Conservation (phyloP, 768 basidiomycete species). For the Trametes cingulata region DNA sequence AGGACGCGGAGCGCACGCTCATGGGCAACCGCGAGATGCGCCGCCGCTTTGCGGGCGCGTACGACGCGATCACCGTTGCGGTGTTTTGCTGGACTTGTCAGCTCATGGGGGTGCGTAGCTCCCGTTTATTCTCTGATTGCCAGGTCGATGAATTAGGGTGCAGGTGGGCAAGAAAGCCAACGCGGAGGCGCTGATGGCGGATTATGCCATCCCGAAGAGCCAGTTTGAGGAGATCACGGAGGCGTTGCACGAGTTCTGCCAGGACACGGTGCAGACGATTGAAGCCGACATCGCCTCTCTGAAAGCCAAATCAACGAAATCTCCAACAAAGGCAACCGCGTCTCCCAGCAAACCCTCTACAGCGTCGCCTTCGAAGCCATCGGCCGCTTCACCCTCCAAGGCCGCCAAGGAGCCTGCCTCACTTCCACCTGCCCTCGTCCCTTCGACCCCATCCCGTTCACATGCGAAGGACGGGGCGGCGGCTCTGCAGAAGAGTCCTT, state of each 20-base stretch:
- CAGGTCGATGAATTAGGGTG: background rate
- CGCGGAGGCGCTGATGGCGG: background rate
- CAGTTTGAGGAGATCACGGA: conserved; percentile 23
- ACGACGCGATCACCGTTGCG: conserved; percentile 24
- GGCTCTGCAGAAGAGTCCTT: conserved; percentile 20
- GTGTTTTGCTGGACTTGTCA: conserved; percentile 32
- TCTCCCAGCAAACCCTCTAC: background rate
- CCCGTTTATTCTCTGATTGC: background rate
- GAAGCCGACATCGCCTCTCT: conserved; percentile 12
- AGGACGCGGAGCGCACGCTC: conserved; percentile 26
- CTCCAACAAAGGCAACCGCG: background rate
- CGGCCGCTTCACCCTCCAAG: background rate
- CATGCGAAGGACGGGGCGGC: background rate
- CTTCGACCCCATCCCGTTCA: conserved; percentile 6
- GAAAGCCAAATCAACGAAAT: background rate
- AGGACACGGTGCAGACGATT: conserved; percentile 12
- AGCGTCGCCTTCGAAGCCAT: background rate
- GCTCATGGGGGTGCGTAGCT: conserved; percentile 19
- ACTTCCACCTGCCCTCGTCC: background rate
- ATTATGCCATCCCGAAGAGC: conserved; percentile 11
- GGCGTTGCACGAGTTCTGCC: conserved; percentile 18
- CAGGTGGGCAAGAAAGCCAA: conserved; percentile 1
- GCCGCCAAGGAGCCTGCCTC: background rate
- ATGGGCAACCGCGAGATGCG: conserved; percentile 21
- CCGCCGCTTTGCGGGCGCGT: conserved; percentile 12